Conservation (phyloP, 176 grass and related monocot genomes). For the Oryza brachyantha region DNA sequence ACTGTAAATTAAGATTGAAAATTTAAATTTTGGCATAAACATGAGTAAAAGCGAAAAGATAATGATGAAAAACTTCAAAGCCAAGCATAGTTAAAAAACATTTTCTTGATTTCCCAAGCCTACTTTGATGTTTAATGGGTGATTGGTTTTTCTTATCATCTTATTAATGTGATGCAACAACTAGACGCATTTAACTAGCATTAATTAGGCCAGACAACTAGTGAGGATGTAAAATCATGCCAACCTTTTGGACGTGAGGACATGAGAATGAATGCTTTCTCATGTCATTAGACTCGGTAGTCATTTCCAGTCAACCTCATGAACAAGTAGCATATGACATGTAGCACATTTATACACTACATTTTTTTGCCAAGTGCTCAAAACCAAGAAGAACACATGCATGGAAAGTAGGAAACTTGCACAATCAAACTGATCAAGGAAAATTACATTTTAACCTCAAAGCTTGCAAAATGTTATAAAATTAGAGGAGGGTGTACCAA, state of each 20-base stretch:
- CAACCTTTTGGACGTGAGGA: neutral
- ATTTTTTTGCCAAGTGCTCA: too few relatives aligned
- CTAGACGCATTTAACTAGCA: neutral
- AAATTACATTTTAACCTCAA: slow-evolving; percentile 13
- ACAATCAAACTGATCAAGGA: neutral
- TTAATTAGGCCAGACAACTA: neutral
- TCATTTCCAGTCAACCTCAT: neutral
- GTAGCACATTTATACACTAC: too few relatives aligned
- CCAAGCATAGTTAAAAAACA: too few relatives aligned
- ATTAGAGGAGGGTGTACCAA: slow-evolving; percentile 31
- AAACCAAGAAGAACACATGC: neutral
- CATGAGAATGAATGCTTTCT: neutral
- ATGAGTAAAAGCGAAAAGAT: too few relatives aligned
- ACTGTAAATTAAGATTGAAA: too few relatives aligned
- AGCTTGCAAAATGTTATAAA: neutral
- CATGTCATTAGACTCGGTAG: too few relatives aligned
- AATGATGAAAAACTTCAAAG: too few relatives aligned
- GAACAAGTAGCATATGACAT: neutral
- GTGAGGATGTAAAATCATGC: neutral
- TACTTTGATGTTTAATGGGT: neutral
- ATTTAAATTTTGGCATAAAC: too few relatives aligned
- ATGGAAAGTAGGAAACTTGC: neutral
- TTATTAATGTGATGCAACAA: slow-evolving; percentile 26
- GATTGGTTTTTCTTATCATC: neutral
- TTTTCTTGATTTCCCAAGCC: neutral